Conservation (phyloP, 2,329 filamentous ascomycete genomes). For the Fusarium acutatum region DNA sequence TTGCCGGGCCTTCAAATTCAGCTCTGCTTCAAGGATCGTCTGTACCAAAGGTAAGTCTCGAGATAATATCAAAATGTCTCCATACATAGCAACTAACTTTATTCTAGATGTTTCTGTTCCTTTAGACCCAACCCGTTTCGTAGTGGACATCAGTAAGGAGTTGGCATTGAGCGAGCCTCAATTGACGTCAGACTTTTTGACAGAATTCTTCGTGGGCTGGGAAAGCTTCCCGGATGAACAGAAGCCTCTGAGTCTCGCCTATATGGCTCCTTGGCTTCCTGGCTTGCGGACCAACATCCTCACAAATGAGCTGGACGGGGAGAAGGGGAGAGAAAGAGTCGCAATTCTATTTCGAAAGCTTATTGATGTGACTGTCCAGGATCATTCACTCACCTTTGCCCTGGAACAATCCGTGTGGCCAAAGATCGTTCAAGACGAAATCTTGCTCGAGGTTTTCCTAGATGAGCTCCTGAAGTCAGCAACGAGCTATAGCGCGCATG, state of each 20-base stretch:
- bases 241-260: constrained; percentile 71
- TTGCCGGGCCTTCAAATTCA: constrained; percentile 74
- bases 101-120: constrained; percentile 68
- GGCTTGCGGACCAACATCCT: constrained; percentile 68
- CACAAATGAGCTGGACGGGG: constrained; percentile 66
- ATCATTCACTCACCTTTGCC: constrained; percentile 65
- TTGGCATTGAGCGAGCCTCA: constrained; percentile 71
- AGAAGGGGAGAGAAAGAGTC: constrained; percentile 73
- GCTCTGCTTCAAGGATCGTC: constrained; percentile 67
- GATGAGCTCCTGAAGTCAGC: constrained; percentile 74
- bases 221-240: constrained; percentile 74
- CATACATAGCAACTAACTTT: neutral
- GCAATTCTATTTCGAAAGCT: constrained; percentile 71
- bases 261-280: constrained; percentile 75
- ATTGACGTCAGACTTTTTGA: constrained; percentile 73
- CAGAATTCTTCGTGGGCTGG: constrained; percentile 79
- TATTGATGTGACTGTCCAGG: constrained; percentile 70
- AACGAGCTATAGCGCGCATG: constrained; percentile 63
- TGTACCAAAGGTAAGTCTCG: constrained; percentile 64
- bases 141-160: constrained; percentile 71
- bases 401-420: constrained; percentile 75
- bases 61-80: neutral
- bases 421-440: constrained; percentile 69
- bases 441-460: constrained; percentile 71
- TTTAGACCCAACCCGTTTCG: constrained; percentile 69